Base-by-base conservation (phyloP, 176 grass and related monocot genomes). In the Tillandsia fasciculata region DNA sequence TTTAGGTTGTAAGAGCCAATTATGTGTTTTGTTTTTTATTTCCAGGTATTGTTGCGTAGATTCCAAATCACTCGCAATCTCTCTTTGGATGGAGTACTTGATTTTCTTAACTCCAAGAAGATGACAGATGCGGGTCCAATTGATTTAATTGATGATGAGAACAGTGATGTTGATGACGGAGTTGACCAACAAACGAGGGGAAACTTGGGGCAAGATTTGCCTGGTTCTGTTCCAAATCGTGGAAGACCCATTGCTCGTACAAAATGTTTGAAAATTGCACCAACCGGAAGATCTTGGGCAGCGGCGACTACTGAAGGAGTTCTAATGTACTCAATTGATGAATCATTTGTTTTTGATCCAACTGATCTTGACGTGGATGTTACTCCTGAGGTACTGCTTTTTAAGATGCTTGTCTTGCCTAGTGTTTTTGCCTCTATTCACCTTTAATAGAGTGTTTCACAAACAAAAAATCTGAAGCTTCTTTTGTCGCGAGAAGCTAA, bases 1-100 rank as follows among this genome's bases (percentile, higher is more conserved):
- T 56, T 56, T 56, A 12, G 52, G 13, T n/a, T 1, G 12, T 56
- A 56, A 56, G 9, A 13, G 12, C 15, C 52, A 3, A 3, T n/a
- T n/a, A 75, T 64, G 66, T 5, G 6, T 59, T 61, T 20, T 52
- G 7, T 50, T 63, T 33, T 63, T 52, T 71, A 78, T 26, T 63
- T 81, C 76, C 74, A 99, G 94, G 89, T 99, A 70, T 48, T 99
- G 18, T 63, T 99, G 69, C 82, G 81, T 67, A 93, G 86, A 79
- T 99, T 99, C 74, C 94, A 92, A 79, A 87, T 90, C 78, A 99
- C 94, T 77, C 82, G 87, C 72, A 99, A 99, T 81, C 86, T 99
- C 52, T 93, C 94, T 8, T 77, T 99, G 68, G 94, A 99, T 68
- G 94, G 94, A 51, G 89, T 93, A 63, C 89, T 99, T 75, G 94